Evolutionary conservation across 75 land plant species (phyloP).

Genomic region (Larix kaempferi): DNA sequence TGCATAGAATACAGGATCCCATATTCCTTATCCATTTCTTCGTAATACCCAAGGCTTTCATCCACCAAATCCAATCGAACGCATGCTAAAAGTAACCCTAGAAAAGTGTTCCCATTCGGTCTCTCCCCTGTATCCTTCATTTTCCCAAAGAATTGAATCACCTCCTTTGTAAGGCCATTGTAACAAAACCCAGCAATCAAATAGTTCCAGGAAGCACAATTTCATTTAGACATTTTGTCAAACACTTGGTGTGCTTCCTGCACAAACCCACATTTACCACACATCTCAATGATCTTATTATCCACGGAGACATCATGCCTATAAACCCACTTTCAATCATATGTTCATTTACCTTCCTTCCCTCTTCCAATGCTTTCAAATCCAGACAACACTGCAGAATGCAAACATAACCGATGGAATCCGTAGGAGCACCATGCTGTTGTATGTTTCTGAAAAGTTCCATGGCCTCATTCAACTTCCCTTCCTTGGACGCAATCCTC

Average conservation of each 20-base stretch:
- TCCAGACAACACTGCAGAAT: too few relatives aligned
- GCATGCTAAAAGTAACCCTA: not conserved
- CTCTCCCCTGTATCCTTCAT: conserved; percentile 8
- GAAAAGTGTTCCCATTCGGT: conserved; percentile 11
- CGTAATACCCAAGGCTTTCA: not conserved
- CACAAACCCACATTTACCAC: conserved; percentile 1
- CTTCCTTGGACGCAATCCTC: not conserved
- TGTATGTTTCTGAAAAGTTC: too few relatives aligned
- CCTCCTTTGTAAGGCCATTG: not conserved
- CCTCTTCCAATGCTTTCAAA: too few relatives aligned
- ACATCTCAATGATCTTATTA: conserved; percentile 8
- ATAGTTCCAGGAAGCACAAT: conserved; percentile 12
- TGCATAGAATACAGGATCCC: not conserved
- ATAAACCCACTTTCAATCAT: not conserved
- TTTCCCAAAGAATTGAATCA: not conserved
- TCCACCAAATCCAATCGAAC: conserved; percentile 9
- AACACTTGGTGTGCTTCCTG: conserved; percentile 14
- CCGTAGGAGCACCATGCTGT: not conserved
- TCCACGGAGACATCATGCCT: not conserved
- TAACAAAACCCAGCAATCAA: conserved; percentile 14
- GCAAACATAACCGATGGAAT: not conserved
- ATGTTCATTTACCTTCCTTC: not conserved
- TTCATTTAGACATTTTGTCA: conserved; percentile 8
- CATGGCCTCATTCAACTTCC: too few relatives aligned
- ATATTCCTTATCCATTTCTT: conserved; percentile 4